These are phyloP conservation scores for Baudoinia panamericana DNA, from an alignment of 495 filamentous ascomycete genomes.

Conservation along the genomic window DNA sequence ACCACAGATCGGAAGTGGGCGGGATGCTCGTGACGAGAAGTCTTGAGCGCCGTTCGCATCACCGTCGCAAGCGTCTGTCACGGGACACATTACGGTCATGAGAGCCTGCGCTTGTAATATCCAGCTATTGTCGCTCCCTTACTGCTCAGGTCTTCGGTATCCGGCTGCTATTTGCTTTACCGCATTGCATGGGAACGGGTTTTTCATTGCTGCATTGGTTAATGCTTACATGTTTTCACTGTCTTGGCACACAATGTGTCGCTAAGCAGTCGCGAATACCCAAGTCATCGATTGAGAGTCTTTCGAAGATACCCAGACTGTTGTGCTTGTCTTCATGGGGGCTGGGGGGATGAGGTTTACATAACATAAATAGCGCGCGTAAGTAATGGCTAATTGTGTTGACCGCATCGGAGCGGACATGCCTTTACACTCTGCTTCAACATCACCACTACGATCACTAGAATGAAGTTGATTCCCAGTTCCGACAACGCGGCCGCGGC, in stretches of 20 bases:
- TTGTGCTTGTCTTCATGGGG: background rate
- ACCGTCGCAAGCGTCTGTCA: background rate
- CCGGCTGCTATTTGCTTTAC: background rate
- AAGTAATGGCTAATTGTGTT: slow-evolving; percentile 3
- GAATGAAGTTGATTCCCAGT: background rate
- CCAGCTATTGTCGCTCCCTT: slow-evolving; percentile 1
- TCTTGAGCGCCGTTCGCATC: background rate
- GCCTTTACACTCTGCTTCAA: background rate
- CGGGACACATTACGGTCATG: background rate
- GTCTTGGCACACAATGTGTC: slow-evolving; percentile 2
- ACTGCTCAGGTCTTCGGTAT: background rate
- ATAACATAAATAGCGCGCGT: background rate
- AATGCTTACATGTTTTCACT: slow-evolving; percentile 9
- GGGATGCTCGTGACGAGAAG: too few species aligned
- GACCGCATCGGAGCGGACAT: background rate
- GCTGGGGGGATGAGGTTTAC: background rate
- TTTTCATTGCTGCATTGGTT: slow-evolving; percentile 7
- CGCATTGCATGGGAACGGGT: slow-evolving; percentile 1
- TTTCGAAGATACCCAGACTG: slow-evolving; percentile 17
- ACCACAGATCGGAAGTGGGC: too few species aligned
- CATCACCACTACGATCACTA: too few species aligned
- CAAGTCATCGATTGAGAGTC: slow-evolving; percentile 11
- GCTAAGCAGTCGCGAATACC: slow-evolving; percentile 14
- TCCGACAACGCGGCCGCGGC: background rate
- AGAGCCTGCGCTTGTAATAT: background rate